Evolutionary conservation across 345 rosid species (phyloP).

Genomic region (Hibiscus syriacus): DNA sequence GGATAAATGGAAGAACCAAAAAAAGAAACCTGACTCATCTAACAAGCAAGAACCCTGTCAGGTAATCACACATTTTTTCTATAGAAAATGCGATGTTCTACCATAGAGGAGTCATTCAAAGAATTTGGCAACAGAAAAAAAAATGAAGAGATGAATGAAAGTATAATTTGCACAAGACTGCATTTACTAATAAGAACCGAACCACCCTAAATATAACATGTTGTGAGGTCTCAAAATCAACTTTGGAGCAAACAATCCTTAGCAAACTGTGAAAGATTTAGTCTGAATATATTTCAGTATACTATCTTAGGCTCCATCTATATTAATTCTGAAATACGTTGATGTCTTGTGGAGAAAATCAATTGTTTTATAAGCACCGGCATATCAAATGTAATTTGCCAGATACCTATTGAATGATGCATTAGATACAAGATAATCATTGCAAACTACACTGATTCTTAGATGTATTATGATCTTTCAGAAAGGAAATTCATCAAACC

Average conservation of each 20-base stretch:
- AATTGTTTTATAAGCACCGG: neutral
- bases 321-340: neutral
- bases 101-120: neutral
- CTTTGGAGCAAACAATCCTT: neutral
- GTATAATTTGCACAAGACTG: neutral
- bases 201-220: neutral
- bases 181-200: neutral
- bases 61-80: conserved; percentile 44
- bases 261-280: neutral
- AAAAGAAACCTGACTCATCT: conserved; percentile 46
- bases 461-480: conserved; percentile 18
- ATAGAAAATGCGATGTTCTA: neutral
- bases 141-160: neutral
- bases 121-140: neutral
- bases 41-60: conserved; percentile 39
- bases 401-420: neutral
- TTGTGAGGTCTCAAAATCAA: neutral
- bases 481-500: conserved; percentile 48
- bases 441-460: conserved; percentile 1
- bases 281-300: neutral
- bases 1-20: conserved; percentile 60
- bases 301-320: neutral
- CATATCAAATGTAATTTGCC: neutral
- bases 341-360: neutral
- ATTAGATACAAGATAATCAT: neutral